Evolutionary conservation across 805 yeast species (phyloP), one percentile per base, ranked within the genome.

Genomic region (Wickerhamiella brachini): DNA sequence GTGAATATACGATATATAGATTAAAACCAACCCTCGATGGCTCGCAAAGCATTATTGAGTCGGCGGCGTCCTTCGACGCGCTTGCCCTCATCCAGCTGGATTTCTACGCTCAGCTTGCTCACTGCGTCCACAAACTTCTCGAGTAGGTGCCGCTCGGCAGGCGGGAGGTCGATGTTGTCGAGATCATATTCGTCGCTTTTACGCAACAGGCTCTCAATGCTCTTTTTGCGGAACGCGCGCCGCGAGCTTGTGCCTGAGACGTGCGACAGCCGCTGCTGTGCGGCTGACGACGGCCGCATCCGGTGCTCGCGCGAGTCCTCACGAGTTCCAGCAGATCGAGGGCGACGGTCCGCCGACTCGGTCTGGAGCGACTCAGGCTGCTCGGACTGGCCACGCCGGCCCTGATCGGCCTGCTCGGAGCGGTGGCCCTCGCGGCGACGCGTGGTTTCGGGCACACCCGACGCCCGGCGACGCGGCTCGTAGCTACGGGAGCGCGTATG

Each of bases 121-220:
- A 90, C 71, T 1, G 94, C 81, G 60, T 88, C 95, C 2, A 90
- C 84, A 47, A 90, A 79, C 65, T 86, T 80, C 61, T 90, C 97
- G 44, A 90, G 71, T 42, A 89, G 71, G 59, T 78, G 81, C 57
- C 84, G 83, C 61, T 88, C 95, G 53, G 81, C 82, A 0, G 74
- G 68, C 9, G 90, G 88, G 56, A 88, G 72, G 39, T 83, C 84
- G 53, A 89, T 67, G 49, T 78, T 78, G 43, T 80, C 78, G 62
- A 88, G 85, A 57, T 86, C 93, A 50, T 57, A 57, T 7, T 56
- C 51, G 15, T 57, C 60, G 54, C 68, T 56, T 31, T 56, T 17
- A 15, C 52, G 53, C 50, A 65, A 49, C 42, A 64, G 57, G 47
- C 54, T 44, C 48, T 63, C 57, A 21, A 64, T 53, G 29, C 58